Percentiles rank a stretch among this genome's conserved stretches.
phyloP scores from a whole-genome alignment of 371 early-diverging fungal species.

The Saksenaea vasiformis region DNA sequence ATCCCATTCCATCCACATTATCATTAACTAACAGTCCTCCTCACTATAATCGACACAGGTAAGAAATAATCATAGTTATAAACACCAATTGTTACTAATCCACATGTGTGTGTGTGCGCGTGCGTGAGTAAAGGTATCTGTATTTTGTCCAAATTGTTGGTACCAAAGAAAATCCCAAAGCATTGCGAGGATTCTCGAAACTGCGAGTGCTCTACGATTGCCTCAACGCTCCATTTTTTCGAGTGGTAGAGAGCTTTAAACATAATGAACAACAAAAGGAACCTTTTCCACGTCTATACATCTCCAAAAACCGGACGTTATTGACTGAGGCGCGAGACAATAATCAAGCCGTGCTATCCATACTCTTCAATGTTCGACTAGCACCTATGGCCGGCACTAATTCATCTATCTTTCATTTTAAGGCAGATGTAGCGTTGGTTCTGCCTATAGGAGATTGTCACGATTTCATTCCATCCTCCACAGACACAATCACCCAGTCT shows the following conservation, averaged over 20 bases:
- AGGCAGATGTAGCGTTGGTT: constrained; percentile 30
- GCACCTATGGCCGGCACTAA: constrained; percentile 8
- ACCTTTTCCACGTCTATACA: constrained; percentile 45
- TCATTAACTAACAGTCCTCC: too few relatives aligned
- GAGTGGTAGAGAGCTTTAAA: constrained; percentile 42
- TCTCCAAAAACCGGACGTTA: constrained; percentile 51
- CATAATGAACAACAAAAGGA: constrained; percentile 26
- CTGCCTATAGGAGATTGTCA: constrained; percentile 39
- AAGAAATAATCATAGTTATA: not conserved
- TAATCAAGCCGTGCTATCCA: constrained; percentile 39
- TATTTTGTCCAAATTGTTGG: constrained; percentile 30
- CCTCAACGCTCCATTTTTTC: constrained; percentile 48
- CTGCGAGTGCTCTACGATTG: constrained; percentile 42
- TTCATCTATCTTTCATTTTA: constrained; percentile 17
- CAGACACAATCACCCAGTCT: constrained; percentile 18
- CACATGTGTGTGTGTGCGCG: constrained; percentile 41
- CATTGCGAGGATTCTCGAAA: constrained; percentile 33
- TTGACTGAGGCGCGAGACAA: constrained; percentile 34
- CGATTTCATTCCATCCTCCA: constrained; percentile 25
- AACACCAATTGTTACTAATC: constrained; percentile 10
- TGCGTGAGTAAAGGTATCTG: too few relatives aligned
- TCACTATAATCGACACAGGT: not conserved
- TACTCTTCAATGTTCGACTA: constrained; percentile 35
- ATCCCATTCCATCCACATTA: too few relatives aligned
- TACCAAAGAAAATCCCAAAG: constrained; percentile 26